A percentile compares a stretch with the other conserved stretches of the same genome.
These are phyloP conservation scores for Protoeuglena noctilucae DNA, from an alignment of 139 green algal genomes.

Conservation along the genomic window DNA sequence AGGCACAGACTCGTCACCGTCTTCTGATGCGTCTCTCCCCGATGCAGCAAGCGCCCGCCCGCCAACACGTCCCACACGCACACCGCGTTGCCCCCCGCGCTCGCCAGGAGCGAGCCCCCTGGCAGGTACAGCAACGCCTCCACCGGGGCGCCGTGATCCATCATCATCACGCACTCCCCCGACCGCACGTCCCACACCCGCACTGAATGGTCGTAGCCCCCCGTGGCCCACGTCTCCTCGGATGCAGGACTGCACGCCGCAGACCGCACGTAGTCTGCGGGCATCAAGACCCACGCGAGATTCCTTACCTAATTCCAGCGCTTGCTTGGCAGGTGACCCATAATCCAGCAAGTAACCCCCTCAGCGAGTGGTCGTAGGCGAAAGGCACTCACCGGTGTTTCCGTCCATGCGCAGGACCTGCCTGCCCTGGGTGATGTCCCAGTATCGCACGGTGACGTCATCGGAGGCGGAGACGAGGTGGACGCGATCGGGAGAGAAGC, in stretches of 20 bases:
- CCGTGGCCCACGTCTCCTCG: constrained; percentile 48
- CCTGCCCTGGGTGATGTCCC: constrained; percentile 52
- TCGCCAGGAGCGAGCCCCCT: constrained; percentile 46
- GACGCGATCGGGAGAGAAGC: constrained; percentile 40
- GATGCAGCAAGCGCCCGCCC: constrained; percentile 51
- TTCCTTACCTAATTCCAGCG: too few species aligned
- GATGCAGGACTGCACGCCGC: constrained; percentile 28
- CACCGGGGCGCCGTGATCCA: constrained; percentile 64
- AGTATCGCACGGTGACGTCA: constrained; percentile 56
- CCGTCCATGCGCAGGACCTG: constrained; percentile 46
- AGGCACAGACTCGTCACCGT: constrained; percentile 65
- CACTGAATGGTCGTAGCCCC: constrained; percentile 68
- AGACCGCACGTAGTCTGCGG: constrained; percentile 68
- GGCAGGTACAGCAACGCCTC: constrained; percentile 62
- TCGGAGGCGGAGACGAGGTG: constrained; percentile 72
- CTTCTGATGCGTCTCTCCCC: constrained; percentile 80
- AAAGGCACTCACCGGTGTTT: too few species aligned
- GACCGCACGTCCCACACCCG: constrained; percentile 69
- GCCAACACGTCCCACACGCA: constrained; percentile 67
- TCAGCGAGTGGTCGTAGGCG: too few species aligned
- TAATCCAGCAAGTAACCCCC: too few species aligned
- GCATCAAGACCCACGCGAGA: too few species aligned
- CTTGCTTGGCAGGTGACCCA: too few species aligned
- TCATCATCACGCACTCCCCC: constrained; percentile 11
- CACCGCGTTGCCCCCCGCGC: constrained; percentile 52